Conservation (phyloP, 129 eudicot species). For the Pseudognaphalium luteoalbum region DNA sequence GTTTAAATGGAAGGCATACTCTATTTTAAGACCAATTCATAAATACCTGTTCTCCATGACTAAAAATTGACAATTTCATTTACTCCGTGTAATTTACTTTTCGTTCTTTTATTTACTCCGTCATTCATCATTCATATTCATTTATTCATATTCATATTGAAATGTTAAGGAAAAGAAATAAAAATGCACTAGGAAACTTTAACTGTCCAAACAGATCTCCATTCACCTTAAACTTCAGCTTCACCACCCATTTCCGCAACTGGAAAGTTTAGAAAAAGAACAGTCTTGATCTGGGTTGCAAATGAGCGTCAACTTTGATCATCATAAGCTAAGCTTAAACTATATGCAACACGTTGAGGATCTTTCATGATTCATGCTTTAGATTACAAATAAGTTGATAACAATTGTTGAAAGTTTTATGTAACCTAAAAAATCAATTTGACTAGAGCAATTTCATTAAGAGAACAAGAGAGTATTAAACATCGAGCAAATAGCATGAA, state of each 20-base stretch:
- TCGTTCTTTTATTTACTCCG: background rate
- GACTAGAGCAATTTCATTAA: too few species aligned
- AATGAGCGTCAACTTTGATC: background rate
- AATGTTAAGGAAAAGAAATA: too few species aligned
- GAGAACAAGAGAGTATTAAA: too few species aligned
- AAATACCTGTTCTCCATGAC: background rate
- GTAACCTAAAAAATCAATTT: too few species aligned
- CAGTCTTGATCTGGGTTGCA: background rate
- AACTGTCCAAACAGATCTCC: too few species aligned
- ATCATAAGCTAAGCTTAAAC: background rate
- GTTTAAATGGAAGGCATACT: slow-evolving; percentile 3
- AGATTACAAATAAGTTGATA: background rate
- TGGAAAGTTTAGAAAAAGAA: background rate
- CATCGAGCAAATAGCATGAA: too few species aligned
- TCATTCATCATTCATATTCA: background rate
- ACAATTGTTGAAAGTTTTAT: too few species aligned
- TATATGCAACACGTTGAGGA: background rate
- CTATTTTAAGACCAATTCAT: background rate
- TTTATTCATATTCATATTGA: background rate
- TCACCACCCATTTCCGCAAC: too few species aligned
- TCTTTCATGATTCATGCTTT: background rate
- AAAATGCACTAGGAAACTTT: too few species aligned
- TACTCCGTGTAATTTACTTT: background rate
- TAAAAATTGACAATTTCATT: background rate
- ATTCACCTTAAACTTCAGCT: too few species aligned